Base-by-base conservation (phyloP, 179 eudicot species). In the Vitellaria paradoxa region DNA sequence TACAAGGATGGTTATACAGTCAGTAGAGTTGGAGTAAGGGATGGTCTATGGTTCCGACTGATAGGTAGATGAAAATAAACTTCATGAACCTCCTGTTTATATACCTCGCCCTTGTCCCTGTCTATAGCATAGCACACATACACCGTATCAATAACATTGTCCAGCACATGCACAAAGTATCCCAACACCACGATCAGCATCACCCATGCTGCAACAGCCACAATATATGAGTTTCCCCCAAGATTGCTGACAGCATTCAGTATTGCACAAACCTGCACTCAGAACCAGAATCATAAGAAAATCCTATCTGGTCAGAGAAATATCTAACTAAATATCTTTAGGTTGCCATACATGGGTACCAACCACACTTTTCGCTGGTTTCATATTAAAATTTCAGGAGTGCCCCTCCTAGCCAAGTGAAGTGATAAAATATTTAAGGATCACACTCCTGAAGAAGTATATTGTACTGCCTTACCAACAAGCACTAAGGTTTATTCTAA, bases 111-210 rank as follows among this genome's bases (percentile, higher is more conserved):
- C 76, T 89, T 75, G 85, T 96, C 99, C 70, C 93, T 82, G 81
- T 96, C 99, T 42, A 96, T 90, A 55, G 98, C 99, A 69, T 94
- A 96, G 85, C 99, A 96, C 15, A 96, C 84, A 57, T 96, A 96
- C 11, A 96, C 87, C 0, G 99, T 86, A 78, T 94, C 98, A 0
- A 96, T 92, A 57, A 96, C 98, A 52, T 92, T 82, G 76, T 96
- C 98, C 64, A 96, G 88, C 52, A 92, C 84, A 62, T 88, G 93
- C 37, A 89, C 89, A 30, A 96, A 90, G 80, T 84, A 94, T 20
- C 97, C 92, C n/a, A 96, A 87, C 65, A 96, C 81, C 80, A 89
- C 82, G 3, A 92, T 74, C 46, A 94, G 89, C 82, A 96, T 81
- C 56, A 81, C 50, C 94, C 96, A 91, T 46, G 96, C 91, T 68